Percentiles rank a stretch among this genome's conserved stretches.
Evolutionary conservation across 2,329 filamentous ascomycete genomes (phyloP).

Genomic region (Sclerotinia spermophila): DNA sequence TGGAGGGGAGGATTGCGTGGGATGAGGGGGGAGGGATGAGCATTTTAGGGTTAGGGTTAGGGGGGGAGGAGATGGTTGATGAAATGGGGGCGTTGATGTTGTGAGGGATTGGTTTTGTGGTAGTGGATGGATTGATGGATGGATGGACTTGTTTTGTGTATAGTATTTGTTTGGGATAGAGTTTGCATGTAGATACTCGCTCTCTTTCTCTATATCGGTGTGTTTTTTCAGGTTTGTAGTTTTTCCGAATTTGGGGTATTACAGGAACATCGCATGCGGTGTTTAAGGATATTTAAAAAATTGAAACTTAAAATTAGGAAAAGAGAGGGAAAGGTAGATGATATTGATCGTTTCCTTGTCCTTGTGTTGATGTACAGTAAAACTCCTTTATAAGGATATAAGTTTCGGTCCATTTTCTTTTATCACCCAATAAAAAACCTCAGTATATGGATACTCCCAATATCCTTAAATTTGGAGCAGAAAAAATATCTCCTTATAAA

Average conservation of each 20-base stretch:
- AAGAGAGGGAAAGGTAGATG: background rate
- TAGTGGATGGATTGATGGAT: background rate
- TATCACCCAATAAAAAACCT: too few species aligned
- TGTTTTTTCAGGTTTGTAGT: too few species aligned
- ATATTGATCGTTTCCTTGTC: too few species aligned
- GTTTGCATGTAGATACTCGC: background rate
- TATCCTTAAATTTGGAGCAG: too few species aligned
- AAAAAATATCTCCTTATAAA: too few species aligned
- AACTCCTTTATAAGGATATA: too few species aligned
- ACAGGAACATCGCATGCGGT: background rate
- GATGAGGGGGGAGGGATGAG: slow-evolving; percentile 38
- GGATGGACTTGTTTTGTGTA: background rate
- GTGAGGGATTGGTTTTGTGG: background rate
- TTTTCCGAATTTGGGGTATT: too few species aligned
- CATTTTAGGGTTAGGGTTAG: slow-evolving; percentile 39
- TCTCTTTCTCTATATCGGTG: too few species aligned
- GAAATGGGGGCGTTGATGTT: background rate
- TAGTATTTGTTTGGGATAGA: background rate
- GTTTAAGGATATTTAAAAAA: background rate
- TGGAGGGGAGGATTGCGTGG: slow-evolving; percentile 50
- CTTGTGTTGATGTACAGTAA: too few species aligned
- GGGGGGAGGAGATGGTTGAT: background rate
- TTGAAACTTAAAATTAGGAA: background rate
- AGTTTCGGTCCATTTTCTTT: too few species aligned
- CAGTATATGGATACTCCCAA: too few species aligned